Evolutionary conservation across 2,329 filamentous ascomycete species (phyloP).

Genomic region (Aspergillus floridensis): DNA sequence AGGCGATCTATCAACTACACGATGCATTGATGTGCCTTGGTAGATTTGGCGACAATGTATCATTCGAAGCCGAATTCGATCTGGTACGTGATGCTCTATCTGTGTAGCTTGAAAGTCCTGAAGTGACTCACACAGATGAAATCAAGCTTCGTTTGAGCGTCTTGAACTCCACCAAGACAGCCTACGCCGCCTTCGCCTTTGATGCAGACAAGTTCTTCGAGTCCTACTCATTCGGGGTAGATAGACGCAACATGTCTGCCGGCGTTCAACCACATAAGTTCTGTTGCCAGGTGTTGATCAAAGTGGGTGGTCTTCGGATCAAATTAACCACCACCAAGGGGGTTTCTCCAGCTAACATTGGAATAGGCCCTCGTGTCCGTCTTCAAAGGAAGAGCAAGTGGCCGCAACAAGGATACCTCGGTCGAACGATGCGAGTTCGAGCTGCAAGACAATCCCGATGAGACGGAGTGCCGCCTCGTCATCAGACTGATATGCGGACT

Average conservation of each 20-base stretch:
- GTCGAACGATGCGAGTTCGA: constrained; percentile 63
- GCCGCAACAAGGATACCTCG: constrained; percentile 58
- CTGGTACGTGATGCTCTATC: constrained; percentile 27
- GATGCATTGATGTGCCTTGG: constrained; percentile 59
- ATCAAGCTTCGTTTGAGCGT: constrained; percentile 58
- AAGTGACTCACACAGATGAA: constrained; percentile 8
- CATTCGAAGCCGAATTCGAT: constrained; percentile 59
- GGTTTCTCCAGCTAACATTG: constrained; percentile 7
- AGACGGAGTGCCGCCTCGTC: constrained; percentile 59
- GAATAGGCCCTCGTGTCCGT: constrained; percentile 57
- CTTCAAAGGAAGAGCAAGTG: constrained; percentile 58
- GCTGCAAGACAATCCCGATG: constrained; percentile 55
- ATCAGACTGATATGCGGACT: constrained; percentile 63
- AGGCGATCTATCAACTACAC: constrained; percentile 56
- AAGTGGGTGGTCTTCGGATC: constrained; percentile 38
- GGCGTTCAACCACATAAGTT: constrained; percentile 49
- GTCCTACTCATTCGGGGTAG: constrained; percentile 53
- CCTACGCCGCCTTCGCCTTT: constrained; percentile 60
- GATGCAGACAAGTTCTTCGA: constrained; percentile 56
- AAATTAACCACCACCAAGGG: neutral
- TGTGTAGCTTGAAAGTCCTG: neutral
- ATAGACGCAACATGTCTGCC: constrained; percentile 18
- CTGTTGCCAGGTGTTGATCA: constrained; percentile 59
- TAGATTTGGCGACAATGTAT: constrained; percentile 63
- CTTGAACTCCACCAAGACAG: constrained; percentile 62